These are phyloP conservation scores for Pythium rishiriense DNA, from an alignment of 352 stramenopile genomes.

Conservation along the genomic window DNA sequence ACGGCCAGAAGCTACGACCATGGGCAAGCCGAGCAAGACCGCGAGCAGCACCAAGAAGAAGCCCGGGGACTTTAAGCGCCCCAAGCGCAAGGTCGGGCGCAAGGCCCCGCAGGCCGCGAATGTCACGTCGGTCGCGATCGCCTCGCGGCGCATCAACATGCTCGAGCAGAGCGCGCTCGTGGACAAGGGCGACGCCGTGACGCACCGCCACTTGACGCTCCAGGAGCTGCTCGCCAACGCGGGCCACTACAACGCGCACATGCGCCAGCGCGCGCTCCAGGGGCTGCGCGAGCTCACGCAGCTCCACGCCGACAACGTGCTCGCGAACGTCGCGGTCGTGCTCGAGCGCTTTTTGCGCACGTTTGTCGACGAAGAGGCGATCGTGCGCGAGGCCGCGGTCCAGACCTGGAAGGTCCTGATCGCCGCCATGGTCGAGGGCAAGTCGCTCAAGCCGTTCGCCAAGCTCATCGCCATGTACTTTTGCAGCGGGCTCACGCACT, in stretches of 20 bases:
- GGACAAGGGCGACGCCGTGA: constrained; percentile 70
- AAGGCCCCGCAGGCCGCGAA: constrained; percentile 68
- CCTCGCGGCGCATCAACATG: constrained; percentile 80
- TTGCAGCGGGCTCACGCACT: constrained; percentile 76
- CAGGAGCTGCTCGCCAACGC: constrained; percentile 67
- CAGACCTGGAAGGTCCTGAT: constrained; percentile 67
- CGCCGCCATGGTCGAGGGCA: constrained; percentile 48
- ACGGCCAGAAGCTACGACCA: constrained; percentile 17
- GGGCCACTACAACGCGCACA: constrained; percentile 81
- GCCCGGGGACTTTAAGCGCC: constrained; percentile 84
- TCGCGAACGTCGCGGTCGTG: constrained; percentile 69
- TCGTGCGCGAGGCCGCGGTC: constrained; percentile 75
- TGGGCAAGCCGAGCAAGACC: constrained; percentile 47
- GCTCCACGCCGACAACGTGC: constrained; percentile 52
- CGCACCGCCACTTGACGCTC: constrained; percentile 64
- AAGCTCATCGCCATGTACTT: constrained; percentile 78
- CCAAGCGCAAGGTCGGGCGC: constrained; percentile 84
- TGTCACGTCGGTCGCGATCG: constrained; percentile 73
- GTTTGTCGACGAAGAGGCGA: constrained; percentile 76
- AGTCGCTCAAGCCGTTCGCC: constrained; percentile 65
- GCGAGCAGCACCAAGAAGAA: constrained; percentile 77
- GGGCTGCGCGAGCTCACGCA: constrained; percentile 62
- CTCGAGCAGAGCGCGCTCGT: constrained; percentile 77
- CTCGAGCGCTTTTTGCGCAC: constrained; percentile 77
- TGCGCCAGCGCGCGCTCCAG: constrained; percentile 70